Percentiles rank a stretch among this genome's conserved stretches.
These are phyloP conservation scores for Endotrypanum monterogeii DNA, from an alignment of 208 protist genomes.

Conservation along the genomic window DNA sequence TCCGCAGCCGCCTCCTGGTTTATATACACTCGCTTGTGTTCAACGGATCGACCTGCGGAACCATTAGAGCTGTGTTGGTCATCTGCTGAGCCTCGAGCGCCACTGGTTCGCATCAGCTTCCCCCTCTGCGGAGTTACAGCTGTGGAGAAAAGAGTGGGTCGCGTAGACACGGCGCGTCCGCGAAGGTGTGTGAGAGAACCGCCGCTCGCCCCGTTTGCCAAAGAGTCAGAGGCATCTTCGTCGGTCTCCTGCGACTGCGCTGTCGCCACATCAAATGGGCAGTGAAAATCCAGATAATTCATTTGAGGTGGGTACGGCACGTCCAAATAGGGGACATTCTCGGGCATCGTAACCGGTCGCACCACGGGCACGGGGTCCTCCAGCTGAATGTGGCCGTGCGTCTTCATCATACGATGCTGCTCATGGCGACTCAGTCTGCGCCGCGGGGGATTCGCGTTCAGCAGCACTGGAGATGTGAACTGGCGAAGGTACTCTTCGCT, in stretches of 20 bases:
- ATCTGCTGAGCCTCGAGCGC: not conserved
- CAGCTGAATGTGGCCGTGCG: constrained; percentile 33
- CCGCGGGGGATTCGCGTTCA: constrained; percentile 66
- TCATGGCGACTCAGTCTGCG: constrained; percentile 69
- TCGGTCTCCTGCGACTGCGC: not conserved
- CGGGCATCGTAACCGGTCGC: constrained; percentile 42
- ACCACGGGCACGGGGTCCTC: constrained; percentile 58
- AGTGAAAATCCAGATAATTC: constrained; percentile 32
- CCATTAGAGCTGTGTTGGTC: not conserved
- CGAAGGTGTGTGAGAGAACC: constrained; percentile 11
- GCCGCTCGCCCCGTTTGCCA: not conserved
- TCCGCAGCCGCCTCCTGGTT: constrained; percentile 15
- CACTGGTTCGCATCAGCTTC: not conserved
- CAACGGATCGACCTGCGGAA: not conserved
- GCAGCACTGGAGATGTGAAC: constrained; percentile 79
- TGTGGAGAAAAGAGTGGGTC: constrained; percentile 15
- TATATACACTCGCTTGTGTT: constrained; percentile 27
- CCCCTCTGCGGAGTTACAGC: not conserved
- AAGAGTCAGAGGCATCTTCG: not conserved
- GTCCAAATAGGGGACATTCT: constrained; percentile 33
- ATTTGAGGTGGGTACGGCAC: constrained; percentile 25
- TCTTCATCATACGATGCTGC: constrained; percentile 74
- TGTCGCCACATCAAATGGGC: constrained; percentile 13
- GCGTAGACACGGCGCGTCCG: constrained; percentile 20
- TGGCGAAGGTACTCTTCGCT: constrained; percentile 75